These are phyloP conservation scores for Talaromyces sp. DNA, from an alignment of 2,329 filamentous ascomycete genomes.

Conservation along the genomic window DNA sequence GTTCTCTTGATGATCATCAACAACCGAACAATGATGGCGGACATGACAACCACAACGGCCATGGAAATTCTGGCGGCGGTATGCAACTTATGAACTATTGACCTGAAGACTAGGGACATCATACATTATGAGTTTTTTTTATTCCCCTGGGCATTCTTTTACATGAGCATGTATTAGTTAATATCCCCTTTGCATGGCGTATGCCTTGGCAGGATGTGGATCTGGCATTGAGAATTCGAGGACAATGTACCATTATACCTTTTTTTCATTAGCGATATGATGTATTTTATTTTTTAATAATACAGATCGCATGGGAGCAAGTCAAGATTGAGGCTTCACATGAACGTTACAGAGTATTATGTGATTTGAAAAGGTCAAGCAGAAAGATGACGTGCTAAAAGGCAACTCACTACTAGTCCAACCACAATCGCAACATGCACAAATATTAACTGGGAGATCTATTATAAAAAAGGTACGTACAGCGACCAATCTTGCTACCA, in stretches of 20 bases:
- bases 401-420: neutral
- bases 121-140: neutral
- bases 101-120: neutral
- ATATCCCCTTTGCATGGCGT: neutral
- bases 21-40: slow-evolving; percentile 25
- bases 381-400: neutral
- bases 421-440: neutral
- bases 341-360: neutral
- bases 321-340: neutral
- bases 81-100: slow-evolving; percentile 37
- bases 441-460: neutral
- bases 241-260: neutral
- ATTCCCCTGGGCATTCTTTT: neutral
- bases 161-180: neutral
- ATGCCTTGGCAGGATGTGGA: neutral
- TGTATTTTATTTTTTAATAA: neutral
- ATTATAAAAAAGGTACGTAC: neutral
- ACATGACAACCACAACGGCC: slow-evolving; percentile 21
- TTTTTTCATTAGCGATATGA: neutral
- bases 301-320: neutral
- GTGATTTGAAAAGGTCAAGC: neutral
- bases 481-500: neutral
- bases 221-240: neutral
- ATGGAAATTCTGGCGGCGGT: slow-evolving; percentile 6
- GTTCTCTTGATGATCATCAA: slow-evolving; percentile 65